Percentiles rank a stretch among this genome's conserved stretches.
These are phyloP conservation scores for Ustulina deusta DNA, from an alignment of 2,329 filamentous ascomycete species.

Conservation along the genomic window DNA sequence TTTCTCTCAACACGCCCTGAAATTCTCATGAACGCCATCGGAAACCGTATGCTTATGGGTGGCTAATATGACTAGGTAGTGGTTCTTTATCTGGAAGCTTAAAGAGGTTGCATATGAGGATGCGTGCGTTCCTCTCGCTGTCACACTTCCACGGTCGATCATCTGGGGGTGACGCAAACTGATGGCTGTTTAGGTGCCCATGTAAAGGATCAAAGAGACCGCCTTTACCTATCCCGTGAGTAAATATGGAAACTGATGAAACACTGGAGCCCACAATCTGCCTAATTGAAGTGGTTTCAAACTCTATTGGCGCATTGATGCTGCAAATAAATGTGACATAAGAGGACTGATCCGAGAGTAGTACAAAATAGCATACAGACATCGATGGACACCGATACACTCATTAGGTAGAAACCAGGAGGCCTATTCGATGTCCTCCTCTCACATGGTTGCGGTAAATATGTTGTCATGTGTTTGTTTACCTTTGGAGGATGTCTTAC, in stretches of 20 bases:
- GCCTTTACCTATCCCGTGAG: constrained; percentile 9
- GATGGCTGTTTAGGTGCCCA: background rate
- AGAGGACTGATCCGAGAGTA: background rate
- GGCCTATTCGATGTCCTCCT: constrained; percentile 4
- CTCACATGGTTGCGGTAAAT: background rate
- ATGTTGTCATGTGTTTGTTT: constrained; percentile 19
- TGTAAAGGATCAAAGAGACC: constrained; percentile 7
- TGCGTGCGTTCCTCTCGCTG: background rate
- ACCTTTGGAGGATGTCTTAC: constrained; percentile 1
- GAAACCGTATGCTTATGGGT: background rate
- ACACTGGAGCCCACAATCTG: constrained; percentile 34
- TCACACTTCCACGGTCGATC: background rate
- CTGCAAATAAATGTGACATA: constrained; percentile 4
- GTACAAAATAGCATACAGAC: background rate
- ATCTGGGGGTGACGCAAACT: constrained; percentile 16
- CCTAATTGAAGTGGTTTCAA: constrained; percentile 36
- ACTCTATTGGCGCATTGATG: constrained; percentile 21
- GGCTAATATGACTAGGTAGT: constrained; percentile 6
- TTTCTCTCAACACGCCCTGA: background rate
- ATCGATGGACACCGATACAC: background rate
- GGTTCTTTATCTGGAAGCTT: constrained; percentile 5
- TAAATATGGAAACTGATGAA: constrained; percentile 30
- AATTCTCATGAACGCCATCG: background rate
- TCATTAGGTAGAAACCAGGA: background rate
- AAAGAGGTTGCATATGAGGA: constrained; percentile 33